Base-by-base conservation (phyloP, 805 yeast species). In the Barnettozyma siamensis region DNA sequence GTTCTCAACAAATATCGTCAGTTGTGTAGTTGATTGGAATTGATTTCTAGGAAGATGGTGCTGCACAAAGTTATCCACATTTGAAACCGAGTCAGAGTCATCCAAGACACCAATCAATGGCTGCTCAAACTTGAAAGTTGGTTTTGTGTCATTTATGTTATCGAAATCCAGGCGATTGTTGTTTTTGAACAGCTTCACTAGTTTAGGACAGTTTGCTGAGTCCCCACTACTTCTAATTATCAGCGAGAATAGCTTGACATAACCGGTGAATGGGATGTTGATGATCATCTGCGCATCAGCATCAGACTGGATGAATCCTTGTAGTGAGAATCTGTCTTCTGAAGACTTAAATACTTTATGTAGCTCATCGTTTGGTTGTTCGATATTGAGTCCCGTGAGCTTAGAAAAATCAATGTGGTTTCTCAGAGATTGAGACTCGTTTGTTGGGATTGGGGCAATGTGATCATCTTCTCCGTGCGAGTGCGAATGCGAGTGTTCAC, bases 281-380 rank as follows among this genome's bases (percentile, higher is more conserved):
- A 91, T 50, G 26, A 89, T 73, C 50, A 89, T 49, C 58, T 91
- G 96, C 44, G 81, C 76, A 55, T 91, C 98, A 2, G 84, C 78
- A 58, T 89, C 96, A 1, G 85, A 76, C 60, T 76, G 65, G 35
- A 79, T 56, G 65, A 62, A 53, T 29, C 63, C 47, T 65, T 78
- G 45, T 9, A 75, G 49, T n/a, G 67, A 60, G 46, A 75, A 77
- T 51, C 75, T 74, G 7, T 69, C 65, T 2, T 69, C 73, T 35
- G 67, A 61, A 2, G 67, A 51, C 48, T 80, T 81, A 59, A 89
- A 74, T 17, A 64, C 20, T 47, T 46, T 39, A 66, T 59, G 18
- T 53, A 59, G 13, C 7, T 83, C 83, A 2, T 68, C 65, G n/a
- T 66, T 65, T 2, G 68, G 68, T 48, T 76, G 78, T 17, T 65